These are phyloP conservation scores for Anthostomella pinea DNA, from an alignment of 2,329 filamentous ascomycete genomes.

Conservation along the genomic window DNA sequence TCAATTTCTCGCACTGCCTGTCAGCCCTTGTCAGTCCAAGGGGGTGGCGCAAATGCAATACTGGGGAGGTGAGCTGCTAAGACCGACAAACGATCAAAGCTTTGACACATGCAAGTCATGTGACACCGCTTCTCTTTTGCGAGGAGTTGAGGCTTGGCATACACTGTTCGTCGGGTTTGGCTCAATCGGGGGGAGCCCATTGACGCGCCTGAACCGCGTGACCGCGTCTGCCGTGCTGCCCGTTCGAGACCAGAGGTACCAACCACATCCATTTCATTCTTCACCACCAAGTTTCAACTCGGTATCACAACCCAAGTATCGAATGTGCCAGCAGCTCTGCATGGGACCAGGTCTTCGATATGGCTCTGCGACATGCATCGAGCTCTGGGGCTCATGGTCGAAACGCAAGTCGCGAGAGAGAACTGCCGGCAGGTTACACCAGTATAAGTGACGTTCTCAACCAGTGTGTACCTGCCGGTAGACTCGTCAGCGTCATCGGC, in stretches of 20 bases:
- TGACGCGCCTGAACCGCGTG: constrained; percentile 15
- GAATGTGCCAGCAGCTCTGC: constrained; percentile 5
- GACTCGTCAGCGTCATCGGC: constrained; percentile 61
- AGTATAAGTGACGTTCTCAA: constrained; percentile 44
- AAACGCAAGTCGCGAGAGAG: constrained; percentile 5
- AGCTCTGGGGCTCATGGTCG: constrained; percentile 10
- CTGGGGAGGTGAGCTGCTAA: background rate
- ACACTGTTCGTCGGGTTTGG: background rate
- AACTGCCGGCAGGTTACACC: constrained; percentile 36
- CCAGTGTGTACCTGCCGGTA: constrained; percentile 27
- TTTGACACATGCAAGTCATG: constrained; percentile 22
- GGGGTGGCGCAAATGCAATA: constrained; percentile 2
- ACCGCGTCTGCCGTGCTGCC: background rate
- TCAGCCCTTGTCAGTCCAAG: too few relatives aligned
- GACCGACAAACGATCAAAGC: background rate
- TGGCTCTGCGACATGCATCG: constrained; percentile 16
- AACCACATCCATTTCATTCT: too few relatives aligned
- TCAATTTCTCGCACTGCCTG: too few relatives aligned
- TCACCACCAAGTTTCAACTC: too few relatives aligned
- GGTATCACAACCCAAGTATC: constrained; percentile 7
- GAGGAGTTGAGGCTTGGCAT: constrained; percentile 2
- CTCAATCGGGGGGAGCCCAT: constrained; percentile 5
- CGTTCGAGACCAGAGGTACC: too few relatives aligned
- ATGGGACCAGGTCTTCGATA: constrained; percentile 12
- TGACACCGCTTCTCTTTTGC: constrained; percentile 18